These are phyloP conservation scores for Pichia californica DNA, from an alignment of 805 yeast species.

Conservation along the genomic window DNA sequence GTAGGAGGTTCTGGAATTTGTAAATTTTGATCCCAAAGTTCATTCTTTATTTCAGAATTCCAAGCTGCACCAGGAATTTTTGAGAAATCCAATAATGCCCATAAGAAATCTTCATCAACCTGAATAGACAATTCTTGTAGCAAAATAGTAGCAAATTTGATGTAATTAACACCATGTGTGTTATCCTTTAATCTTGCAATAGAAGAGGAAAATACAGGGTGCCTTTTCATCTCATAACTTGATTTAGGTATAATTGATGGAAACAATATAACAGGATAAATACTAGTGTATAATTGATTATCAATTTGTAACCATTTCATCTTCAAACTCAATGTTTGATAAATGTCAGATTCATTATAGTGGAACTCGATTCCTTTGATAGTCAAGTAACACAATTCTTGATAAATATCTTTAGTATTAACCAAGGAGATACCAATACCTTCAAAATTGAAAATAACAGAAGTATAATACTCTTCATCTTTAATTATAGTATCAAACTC, in stretches of 20 bases:
- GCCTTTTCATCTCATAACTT: conserved; percentile 73
- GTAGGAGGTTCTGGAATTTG: conserved; percentile 65
- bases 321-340: conserved; percentile 73
- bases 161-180: conserved; percentile 80
- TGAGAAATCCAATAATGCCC: conserved; percentile 72
- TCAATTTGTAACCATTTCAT: conserved; percentile 94
- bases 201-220: conserved; percentile 87
- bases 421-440: conserved; percentile 87
- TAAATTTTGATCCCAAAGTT: conserved; percentile 55
- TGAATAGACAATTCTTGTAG: conserved; percentile 90
- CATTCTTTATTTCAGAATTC: conserved; percentile 36
- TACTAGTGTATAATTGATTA: conserved; percentile 82
- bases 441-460: conserved; percentile 58
- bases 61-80: conserved; percentile 80
- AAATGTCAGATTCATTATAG: conserved; percentile 77
- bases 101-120: conserved; percentile 87
- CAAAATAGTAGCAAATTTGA: conserved; percentile 85
- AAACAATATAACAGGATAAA: conserved; percentile 79
- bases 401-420: conserved; percentile 42
- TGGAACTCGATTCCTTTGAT: conserved; percentile 74
- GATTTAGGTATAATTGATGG: conserved; percentile 88
- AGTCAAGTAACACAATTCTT: conserved; percentile 81
- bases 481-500: conserved; percentile 50
- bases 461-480: conserved; percentile 47
- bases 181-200: conserved; percentile 81